phyloP scores from a whole-genome alignment of 106 monocot genomes.

The Triglochin maritima region DNA sequence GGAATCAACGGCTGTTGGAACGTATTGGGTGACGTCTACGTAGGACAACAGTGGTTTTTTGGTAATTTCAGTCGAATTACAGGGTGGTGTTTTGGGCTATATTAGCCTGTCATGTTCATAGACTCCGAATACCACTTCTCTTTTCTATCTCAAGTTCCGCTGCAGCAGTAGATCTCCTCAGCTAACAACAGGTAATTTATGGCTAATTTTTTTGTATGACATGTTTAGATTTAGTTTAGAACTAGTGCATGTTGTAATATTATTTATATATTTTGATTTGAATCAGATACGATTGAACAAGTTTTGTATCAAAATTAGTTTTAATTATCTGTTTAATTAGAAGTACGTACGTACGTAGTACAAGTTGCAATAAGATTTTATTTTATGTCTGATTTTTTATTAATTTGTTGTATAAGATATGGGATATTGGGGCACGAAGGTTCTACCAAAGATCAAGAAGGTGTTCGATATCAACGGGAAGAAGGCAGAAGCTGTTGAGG shows the following conservation, averaged over 20 bases:
- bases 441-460: conserved; percentile 65
- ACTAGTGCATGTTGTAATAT: background rate
- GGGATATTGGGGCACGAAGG: conserved; percentile 66
- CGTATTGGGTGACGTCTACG: background rate
- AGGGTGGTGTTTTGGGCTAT: conserved; percentile 1
- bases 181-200: background rate
- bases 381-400: background rate
- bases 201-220: background rate
- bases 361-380: background rate
- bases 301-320: too few relatives aligned
- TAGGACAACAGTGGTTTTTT: background rate
- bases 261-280: background rate
- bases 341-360: too few relatives aligned
- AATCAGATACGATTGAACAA: background rate
- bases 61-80: background rate
- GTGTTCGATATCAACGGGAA: conserved; percentile 51
- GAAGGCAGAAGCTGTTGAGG: conserved; percentile 46
- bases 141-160: background rate
- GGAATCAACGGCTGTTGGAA: background rate
- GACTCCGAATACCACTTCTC: background rate
- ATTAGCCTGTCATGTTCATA: background rate
- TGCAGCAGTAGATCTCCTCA: background rate
- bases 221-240: too few relatives aligned
- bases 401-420: background rate
- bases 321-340: too few relatives aligned